A percentile compares a stretch with the other conserved stretches of the same genome.
These are phyloP conservation scores for Botryosphaeria dothidea DNA, from an alignment of 2,329 filamentous ascomycete genomes.

Conservation along the genomic window DNA sequence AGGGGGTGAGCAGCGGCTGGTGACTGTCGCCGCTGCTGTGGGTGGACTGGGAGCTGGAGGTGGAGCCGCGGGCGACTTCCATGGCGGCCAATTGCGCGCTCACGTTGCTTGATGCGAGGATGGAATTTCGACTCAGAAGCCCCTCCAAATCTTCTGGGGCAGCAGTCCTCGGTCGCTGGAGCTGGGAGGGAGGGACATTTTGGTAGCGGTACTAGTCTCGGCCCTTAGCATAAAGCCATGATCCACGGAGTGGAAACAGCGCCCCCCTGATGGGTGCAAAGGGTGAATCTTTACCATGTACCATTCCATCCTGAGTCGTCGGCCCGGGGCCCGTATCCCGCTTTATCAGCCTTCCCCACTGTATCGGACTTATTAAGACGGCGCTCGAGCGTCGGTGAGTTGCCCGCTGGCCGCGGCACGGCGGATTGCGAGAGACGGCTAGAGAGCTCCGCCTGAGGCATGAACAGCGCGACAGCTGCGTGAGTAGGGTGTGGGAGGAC, in stretches of 20 bases:
- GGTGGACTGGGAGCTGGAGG: conserved; percentile 40
- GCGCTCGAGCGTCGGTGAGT: conserved; percentile 17
- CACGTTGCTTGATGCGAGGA: conserved; percentile 12
- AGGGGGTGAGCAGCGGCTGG: conserved; percentile 49
- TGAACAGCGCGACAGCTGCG: not conserved
- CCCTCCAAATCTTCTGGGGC: conserved; percentile 17
- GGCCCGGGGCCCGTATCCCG: conserved; percentile 18
- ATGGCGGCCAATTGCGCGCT: conserved; percentile 28
- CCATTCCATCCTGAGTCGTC: conserved; percentile 20
- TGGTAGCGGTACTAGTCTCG: conserved; percentile 21
- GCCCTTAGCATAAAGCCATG: conserved; percentile 19
- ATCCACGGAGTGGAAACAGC: conserved; percentile 9
- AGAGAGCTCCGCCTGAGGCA: conserved; percentile 16
- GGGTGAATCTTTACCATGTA: conserved; percentile 20
- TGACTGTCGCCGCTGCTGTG: conserved; percentile 30
- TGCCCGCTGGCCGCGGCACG: conserved; percentile 15
- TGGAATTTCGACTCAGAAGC: conserved; percentile 16
- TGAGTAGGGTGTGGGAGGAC: not conserved
- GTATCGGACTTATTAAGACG: conserved; percentile 18
- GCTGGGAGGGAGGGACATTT: conserved; percentile 19
- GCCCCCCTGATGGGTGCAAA: conserved; percentile 16
- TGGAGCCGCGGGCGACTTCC: conserved; percentile 39
- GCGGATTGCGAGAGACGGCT: conserved; percentile 1
- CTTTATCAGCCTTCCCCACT: conserved; percentile 17
- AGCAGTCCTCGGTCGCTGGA: conserved; percentile 6